Conservation (phyloP, 2,329 filamentous ascomycete genomes). For the Diplodia sapinea region DNA sequence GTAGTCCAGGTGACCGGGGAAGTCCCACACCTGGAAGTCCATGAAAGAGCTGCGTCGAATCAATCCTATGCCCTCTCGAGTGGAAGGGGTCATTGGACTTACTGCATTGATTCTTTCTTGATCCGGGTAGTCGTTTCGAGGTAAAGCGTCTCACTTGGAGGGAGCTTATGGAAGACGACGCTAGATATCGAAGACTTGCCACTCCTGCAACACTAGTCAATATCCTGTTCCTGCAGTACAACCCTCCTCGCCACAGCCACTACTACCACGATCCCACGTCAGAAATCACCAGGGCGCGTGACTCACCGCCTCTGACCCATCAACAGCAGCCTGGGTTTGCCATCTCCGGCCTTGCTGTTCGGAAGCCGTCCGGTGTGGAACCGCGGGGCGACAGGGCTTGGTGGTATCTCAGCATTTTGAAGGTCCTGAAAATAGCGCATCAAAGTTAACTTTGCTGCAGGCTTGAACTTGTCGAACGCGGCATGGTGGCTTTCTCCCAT, state of each 20-base stretch:
- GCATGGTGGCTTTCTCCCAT: conserved; percentile 35
- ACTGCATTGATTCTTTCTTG: conserved; percentile 96
- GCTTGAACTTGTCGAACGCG: conserved; percentile 44
- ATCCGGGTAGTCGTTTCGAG: conserved; percentile 93
- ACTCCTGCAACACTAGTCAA: conserved; percentile 64
- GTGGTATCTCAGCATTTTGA: conserved; percentile 48
- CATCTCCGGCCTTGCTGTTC: conserved; percentile 60
- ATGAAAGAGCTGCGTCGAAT: conserved; percentile 80
- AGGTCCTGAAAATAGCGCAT: conserved; percentile 52
- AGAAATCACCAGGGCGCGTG: conserved; percentile 25
- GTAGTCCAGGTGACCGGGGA: conserved; percentile 93
- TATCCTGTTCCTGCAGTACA: conserved; percentile 10
- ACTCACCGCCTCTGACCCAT: conserved; percentile 93
- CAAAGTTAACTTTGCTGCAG: conserved; percentile 51
- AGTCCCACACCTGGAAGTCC: conserved; percentile 99
- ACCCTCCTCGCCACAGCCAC: conserved; percentile 15
- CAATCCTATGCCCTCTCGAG: background rate
- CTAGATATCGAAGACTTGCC: conserved; percentile 98
- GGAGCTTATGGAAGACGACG: conserved; percentile 98
- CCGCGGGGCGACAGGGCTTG: conserved; percentile 46
- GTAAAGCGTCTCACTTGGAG: conserved; percentile 93
- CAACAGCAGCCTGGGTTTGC: conserved; percentile 82
- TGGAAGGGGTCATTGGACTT: conserved; percentile 47
- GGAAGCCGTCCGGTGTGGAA: conserved; percentile 53
- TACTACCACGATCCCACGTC: conserved; percentile 9